phyloP scores from a whole-genome alignment of 2,329 filamentous ascomycete species.

The Stromatinia cepivora region DNA sequence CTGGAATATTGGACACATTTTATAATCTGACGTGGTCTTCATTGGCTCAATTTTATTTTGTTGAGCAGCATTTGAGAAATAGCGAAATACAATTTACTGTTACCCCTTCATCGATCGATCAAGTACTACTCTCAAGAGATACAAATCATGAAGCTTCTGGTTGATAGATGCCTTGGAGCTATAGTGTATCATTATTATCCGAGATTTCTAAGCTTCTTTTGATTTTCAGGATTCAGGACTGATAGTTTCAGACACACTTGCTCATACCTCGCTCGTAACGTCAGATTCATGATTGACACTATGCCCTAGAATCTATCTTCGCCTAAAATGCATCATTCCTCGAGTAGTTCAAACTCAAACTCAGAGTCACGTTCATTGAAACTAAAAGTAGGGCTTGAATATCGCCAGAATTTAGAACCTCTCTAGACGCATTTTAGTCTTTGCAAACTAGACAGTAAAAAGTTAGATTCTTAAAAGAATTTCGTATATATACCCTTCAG shows the following conservation, averaged over 20 bases:
- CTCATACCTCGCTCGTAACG: too few species aligned
- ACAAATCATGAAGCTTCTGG: neutral
- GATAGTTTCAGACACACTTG: too few species aligned
- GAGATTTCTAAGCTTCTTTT: neutral
- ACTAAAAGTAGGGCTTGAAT: too few species aligned
- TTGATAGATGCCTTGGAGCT: neutral
- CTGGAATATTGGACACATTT: too few species aligned
- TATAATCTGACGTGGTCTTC: too few species aligned
- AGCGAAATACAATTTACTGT: neutral
- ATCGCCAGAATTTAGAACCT: too few species aligned
- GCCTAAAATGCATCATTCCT: neutral
- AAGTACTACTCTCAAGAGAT: neutral
- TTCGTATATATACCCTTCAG: too few species aligned
- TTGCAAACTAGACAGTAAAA: too few species aligned
- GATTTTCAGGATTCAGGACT: neutral
- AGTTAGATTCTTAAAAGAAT: too few species aligned
- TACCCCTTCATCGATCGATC: fast-evolving
- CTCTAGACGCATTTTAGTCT: too few species aligned
- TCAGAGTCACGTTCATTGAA: neutral
- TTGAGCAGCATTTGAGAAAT: neutral
- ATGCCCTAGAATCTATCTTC: neutral
- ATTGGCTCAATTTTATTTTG: too few species aligned
- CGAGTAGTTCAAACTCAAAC: neutral
- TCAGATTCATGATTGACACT: neutral
- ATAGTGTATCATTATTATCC: neutral